These are phyloP conservation scores for Celoporthe dispersa DNA, from an alignment of 2,329 filamentous ascomycete genomes.

Conservation along the genomic window DNA sequence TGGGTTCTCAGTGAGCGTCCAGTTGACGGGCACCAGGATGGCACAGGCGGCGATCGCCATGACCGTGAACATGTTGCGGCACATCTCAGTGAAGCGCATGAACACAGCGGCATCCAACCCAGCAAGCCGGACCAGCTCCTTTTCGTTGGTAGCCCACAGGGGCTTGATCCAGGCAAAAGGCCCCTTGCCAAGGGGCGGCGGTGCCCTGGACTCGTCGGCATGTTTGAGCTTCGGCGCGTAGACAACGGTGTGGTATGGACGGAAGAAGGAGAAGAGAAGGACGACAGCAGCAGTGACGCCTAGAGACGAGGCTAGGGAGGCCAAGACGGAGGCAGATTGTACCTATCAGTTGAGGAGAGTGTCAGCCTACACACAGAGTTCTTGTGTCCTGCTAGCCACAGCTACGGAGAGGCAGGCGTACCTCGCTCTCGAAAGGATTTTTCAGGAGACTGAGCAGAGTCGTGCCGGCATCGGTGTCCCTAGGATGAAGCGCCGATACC, in stretches of 20 bases:
- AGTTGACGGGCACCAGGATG: slow-evolving; percentile 82
- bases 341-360: slow-evolving; percentile 39
- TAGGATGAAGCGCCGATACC: slow-evolving; percentile 24
- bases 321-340: slow-evolving; percentile 67
- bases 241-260: slow-evolving; percentile 88
- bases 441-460: slow-evolving; percentile 53
- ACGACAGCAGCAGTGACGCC: slow-evolving; percentile 75
- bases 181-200: slow-evolving; percentile 84
- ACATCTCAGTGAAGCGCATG: slow-evolving; percentile 87
- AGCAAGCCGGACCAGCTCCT: slow-evolving; percentile 76
- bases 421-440: slow-evolving; percentile 55
- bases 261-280: slow-evolving; percentile 82
- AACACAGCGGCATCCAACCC: slow-evolving; percentile 93
- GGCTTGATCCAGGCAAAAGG: slow-evolving; percentile 86
- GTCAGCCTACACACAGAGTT: not conserved
- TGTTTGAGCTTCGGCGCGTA: slow-evolving; percentile 95
- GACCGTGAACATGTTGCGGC: slow-evolving; percentile 82
- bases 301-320: slow-evolving; percentile 80
- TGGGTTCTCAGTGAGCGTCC: slow-evolving; percentile 56
- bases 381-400: not conserved
- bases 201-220: slow-evolving; percentile 86
- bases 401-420: slow-evolving; percentile 36
- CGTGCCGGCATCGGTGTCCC: slow-evolving; percentile 38
- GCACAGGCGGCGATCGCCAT: slow-evolving; percentile 74
- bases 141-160: slow-evolving; percentile 77